Evolutionary conservation across 2,329 filamentous ascomycete genomes (phyloP).

Genomic region (Stenocarpella maydis): DNA sequence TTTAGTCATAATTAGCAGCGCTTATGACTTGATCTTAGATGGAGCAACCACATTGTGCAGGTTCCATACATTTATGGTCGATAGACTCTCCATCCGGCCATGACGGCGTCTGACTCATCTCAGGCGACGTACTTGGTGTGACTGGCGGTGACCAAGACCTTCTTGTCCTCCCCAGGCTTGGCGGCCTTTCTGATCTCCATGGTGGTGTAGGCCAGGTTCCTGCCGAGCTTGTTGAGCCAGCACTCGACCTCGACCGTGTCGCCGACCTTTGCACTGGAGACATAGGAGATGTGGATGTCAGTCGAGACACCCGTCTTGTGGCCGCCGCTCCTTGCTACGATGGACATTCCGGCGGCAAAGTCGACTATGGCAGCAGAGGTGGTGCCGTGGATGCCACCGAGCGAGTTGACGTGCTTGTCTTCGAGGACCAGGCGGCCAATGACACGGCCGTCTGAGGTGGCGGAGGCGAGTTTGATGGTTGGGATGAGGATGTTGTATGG

Average conservation of each 20-base stretch:
- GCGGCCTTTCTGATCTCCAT: constrained; percentile 70
- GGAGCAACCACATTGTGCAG: no score
- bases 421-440: constrained; percentile 57
- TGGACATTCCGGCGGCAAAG: constrained; percentile 77
- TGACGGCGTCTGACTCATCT: not conserved
- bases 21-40: not conserved
- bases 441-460: constrained; percentile 54
- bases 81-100: not conserved
- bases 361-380: constrained; percentile 77
- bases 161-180: constrained; percentile 28
- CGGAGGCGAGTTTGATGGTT: constrained; percentile 53
- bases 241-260: constrained; percentile 75
- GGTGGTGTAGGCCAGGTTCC: constrained; percentile 72
- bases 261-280: constrained; percentile 68
- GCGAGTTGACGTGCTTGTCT: constrained; percentile 71
- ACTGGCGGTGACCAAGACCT: constrained; percentile 36
- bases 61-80: not conserved
- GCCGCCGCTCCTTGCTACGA: constrained; percentile 69
- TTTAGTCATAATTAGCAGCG: not conserved
- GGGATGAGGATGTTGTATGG: constrained; percentile 64
- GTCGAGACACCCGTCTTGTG: constrained; percentile 73
- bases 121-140: constrained; percentile 36
- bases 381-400: constrained; percentile 73
- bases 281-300: constrained; percentile 78
- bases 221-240: constrained; percentile 71